Evolutionary conservation across 805 yeast genomes (phyloP), one percentile per base, ranked within the genome.

Genomic region (Candida namnaoensis): DNA sequence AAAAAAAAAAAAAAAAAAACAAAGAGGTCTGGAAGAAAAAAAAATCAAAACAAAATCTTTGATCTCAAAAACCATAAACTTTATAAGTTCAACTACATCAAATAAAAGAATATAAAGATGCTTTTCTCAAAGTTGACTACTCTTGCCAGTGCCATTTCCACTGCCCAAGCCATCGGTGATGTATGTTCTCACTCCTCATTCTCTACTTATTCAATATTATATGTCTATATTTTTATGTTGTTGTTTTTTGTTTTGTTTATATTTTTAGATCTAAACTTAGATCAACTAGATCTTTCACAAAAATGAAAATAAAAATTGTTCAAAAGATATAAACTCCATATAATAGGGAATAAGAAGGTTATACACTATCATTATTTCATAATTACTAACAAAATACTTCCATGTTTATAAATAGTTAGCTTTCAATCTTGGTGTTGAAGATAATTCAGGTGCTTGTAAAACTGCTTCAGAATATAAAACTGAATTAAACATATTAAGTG

Each of bases 391-490:
- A 19, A 19, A 38, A 26, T 36, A 28, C 13, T 24, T 40, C 19
- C 19, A 3, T 19, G 19, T 19, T 19, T 19, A 19, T 32, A 28
- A 41, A 27, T 43, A 71, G 66, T 71, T 88, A 48, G 95, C 90
- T 45, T 80, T 90, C 72, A 82, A 87, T 74, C 67, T 88, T 46
- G 96, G 97, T 65, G 95, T 83, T 52, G 68, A 85, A 65, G 78
- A 80, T 56, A 74, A 79, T 60, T 63, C 70, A 38, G 93, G 88
- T 52, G 68, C 74, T 56, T 88, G 96, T 73, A 90, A 88, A 66
- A 55, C 76, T 43, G 71, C 85, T 38, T 60, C 65, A 14, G 95
- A 88, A 55, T 91, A 79, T 66, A 72, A 71, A 53, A 51, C 65
- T 38, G 97, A 90, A 60, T 72, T 91, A 51, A 68, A 69, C 24